These are phyloP conservation scores for Pyrenophora tritici-repentis DNA, from an alignment of 2,329 filamentous ascomycete genomes.

Conservation along the genomic window DNA sequence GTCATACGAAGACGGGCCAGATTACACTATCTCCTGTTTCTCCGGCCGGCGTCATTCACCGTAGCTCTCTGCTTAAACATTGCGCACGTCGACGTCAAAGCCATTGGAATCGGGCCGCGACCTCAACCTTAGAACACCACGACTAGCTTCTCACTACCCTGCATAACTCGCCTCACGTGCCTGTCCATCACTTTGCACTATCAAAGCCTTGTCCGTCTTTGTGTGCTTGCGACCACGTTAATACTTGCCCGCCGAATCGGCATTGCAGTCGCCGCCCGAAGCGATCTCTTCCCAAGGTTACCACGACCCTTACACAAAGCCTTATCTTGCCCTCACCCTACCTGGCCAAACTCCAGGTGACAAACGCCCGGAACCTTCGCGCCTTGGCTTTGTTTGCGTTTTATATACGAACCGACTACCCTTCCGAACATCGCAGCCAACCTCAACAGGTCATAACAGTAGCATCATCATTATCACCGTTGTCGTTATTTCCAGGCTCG, in stretches of 20 bases:
- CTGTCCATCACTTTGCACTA: conserved; percentile 16
- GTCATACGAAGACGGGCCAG: conserved; percentile 34
- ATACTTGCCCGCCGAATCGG: conserved; percentile 31
- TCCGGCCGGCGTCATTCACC: conserved; percentile 28
- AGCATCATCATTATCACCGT: background rate
- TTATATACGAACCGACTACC: conserved; percentile 27
- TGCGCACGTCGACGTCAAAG: conserved; percentile 13
- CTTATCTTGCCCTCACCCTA: conserved; percentile 27
- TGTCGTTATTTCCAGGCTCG: conserved; percentile 1
- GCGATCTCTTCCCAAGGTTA: conserved; percentile 17
- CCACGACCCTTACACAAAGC: conserved; percentile 23
- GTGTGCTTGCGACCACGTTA: conserved; percentile 22
- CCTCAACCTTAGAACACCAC: conserved; percentile 7
- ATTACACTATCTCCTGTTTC: conserved; percentile 42
- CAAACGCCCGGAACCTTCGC: conserved; percentile 18
- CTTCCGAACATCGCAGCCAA: conserved; percentile 17
- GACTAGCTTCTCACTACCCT: conserved; percentile 22
- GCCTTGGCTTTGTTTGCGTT: conserved; percentile 25
- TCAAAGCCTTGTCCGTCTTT: conserved; percentile 13
- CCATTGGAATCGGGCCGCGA: conserved; percentile 9
- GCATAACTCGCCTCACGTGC: conserved; percentile 37
- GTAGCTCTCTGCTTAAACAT: conserved; percentile 10
- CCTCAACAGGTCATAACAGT: too few relatives aligned
- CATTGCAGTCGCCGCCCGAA: conserved; percentile 20
- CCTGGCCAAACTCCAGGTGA: conserved; percentile 12